Evolutionary conservation across 306 rosid species (phyloP), one percentile per base, ranked within the genome.

Genomic region (Fragaria iinumae): DNA sequence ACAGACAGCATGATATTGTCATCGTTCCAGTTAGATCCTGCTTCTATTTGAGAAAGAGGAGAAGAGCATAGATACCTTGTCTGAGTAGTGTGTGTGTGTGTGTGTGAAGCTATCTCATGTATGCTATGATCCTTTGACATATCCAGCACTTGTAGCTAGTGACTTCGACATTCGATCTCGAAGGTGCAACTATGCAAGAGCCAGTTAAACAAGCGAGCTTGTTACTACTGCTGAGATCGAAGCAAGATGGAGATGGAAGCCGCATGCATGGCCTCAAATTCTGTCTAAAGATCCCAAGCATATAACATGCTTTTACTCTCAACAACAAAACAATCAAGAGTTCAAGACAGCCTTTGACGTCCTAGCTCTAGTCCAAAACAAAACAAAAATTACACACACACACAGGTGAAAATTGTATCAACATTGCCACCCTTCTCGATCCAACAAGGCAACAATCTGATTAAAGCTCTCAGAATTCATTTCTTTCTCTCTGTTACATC

Each of bases 221-320:
- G 75, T 95, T 95, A 85, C 87, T 80, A 77, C 93, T 85, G 39
- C 32, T 39, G 85, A 92, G 81, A 82, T 90, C 92, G 78, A 90
- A 87, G 87, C 84, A 71, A 79, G 92, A 85, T 18, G 90, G 90
- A 79, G 32, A 29, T 29, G 32, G 32, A 29, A 92, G 96, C 80
- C 90, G 97, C 96, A 92, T 76, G 59, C 91, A 92, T 76, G 59
- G 92, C 91, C 86, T 90, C 95, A 90, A 95, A 78, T 52, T 96
- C 98, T 95, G 86, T 87, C 72, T 80, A 81, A 80, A 80, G 49
- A 68, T 6, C 10, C 45, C 57, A 64, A 63, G 67, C 77, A 75
- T 18, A 62, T 56, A 67, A 84, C 79, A 50, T 62, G 29, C 9
- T 77, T 44, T 74, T 14, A 27, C 17, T 59, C 52, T 55, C 45